Evolutionary conservation across 345 rosid species (phyloP), one percentile per base, ranked within the genome.

Genomic region (Brassica carinata): DNA sequence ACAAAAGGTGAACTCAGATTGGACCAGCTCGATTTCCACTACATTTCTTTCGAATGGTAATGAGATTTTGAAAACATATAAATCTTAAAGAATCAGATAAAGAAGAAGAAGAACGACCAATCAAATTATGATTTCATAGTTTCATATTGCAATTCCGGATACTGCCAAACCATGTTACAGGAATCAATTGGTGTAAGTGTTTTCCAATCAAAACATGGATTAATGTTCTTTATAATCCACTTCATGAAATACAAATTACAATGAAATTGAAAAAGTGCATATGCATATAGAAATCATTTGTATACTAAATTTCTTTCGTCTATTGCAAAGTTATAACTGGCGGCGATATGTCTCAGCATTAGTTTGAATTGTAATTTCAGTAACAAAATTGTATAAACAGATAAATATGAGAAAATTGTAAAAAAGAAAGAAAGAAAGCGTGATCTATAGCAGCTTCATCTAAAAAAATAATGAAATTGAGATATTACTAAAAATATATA

Each of bases 11-110:
- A 80, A 34, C 26, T 82, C 74, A 76, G 72, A 87, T 83, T 87
- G 88, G 94, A 90, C 91, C 90, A 89, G 84, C 85, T 81, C 65
- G 82, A 74, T 72, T 77, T 86, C 91, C 93, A 87, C 90, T 88
- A 84, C 77, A 77, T 76, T 8, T 62, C 8, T 59, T 81, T 10
- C 53, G 73, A 9, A 79, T 75, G 81, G 78, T 74, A 72, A 72
- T 64, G 66, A 61, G 72, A 83, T 73, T 81, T 76, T 71, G 29
- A 64, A 40, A 57, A 71, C 71, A 64, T 71, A 57, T 27, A 74
- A 75, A 75, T 74, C 71, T 67, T 74, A 69, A 80, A 74, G 70
- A 74, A 68, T 63, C 57, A 62, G 43, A 18, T 38, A 15, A 64
- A 17, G 6, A 51, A 26, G 19, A 36, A 57, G 18, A 34, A 59